phyloP scores from a whole-genome alignment of 106 monocot species.

The Dendrobium huoshanense region DNA sequence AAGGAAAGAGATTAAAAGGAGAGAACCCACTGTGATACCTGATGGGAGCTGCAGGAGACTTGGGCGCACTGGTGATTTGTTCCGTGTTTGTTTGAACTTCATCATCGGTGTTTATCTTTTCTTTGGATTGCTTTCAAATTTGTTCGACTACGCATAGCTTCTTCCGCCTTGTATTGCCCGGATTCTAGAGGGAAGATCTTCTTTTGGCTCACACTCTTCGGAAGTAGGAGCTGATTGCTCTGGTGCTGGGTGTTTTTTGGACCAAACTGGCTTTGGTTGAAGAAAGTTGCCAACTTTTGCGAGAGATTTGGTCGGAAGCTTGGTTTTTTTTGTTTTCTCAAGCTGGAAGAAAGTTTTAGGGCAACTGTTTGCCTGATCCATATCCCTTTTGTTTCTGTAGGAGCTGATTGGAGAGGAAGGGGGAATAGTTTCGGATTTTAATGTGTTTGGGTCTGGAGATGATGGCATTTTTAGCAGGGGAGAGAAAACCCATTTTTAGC shows the following conservation, averaged over 20 bases:
- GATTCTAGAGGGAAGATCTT: not conserved
- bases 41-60: not conserved
- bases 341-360: not conserved
- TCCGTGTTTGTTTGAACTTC: not conserved
- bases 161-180: not conserved
- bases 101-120: not conserved
- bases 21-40: not conserved
- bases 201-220: not conserved
- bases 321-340: not conserved
- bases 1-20: not conserved
- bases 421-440: not conserved
- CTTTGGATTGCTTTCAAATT: not conserved
- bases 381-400: not conserved
- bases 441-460: not conserved
- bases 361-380: not conserved
- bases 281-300: not conserved
- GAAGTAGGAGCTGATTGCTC: not conserved
- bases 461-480: slow-evolving; percentile 1
- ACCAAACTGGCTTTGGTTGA: not conserved
- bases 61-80: not conserved
- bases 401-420: slow-evolving; percentile 2
- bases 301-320: not conserved
- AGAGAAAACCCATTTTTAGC: not conserved
- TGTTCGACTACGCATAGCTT: not conserved
- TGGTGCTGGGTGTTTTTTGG: not conserved